Evolutionary conservation across 176 grass and related monocot species (phyloP), one percentile per base, ranked within the genome.

Genomic region (Triticum monococcum): DNA sequence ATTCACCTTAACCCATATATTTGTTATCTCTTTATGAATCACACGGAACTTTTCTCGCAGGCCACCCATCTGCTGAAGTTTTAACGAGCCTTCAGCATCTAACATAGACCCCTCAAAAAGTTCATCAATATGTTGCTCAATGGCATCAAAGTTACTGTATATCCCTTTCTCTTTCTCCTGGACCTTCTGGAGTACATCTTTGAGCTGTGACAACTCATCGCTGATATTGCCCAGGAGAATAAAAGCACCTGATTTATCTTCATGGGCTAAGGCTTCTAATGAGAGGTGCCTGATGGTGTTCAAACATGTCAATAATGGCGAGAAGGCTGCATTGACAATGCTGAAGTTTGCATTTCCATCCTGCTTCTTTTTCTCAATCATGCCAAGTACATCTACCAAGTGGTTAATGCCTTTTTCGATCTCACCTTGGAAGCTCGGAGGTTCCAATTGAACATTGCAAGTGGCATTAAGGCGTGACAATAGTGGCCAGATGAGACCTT

Each of bases 81-180:
- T 72, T 43, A 72, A 72, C 5, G 69, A 72, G 37, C 69, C 37
- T 72, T 72, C 37, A 45, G 37, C 36, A 72, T 72, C 66, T 22
- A 69, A 25, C 6, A 72, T 72, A 72, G 69, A 22, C 23, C 69
- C 69, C 22, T 41, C 69, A 72, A 41, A 72, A 43, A 72, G 17
- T 5, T 72, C 69, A 72, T 72, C 69, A 72, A 72, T 43, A 72
- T 72, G 69, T 72, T 72, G 36, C 9, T 72, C 69, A 5, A 72
- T 72, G 33, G 69, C 69, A 72, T 72, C 69, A 45, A 72, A 72
- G 10, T 72, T 72, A 43, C 37, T 72, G 69, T 72, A 72, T 72
- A 72, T 72, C 69, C 69, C 69, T 38, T 72, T 72, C 10, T 72
- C 35, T 45, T 72, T 72, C 69, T 72, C 37, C 37, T 72, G 69